Evolutionary conservation across 768 basidiomycete genomes (phyloP).

Genomic region (Russula sp.): DNA sequence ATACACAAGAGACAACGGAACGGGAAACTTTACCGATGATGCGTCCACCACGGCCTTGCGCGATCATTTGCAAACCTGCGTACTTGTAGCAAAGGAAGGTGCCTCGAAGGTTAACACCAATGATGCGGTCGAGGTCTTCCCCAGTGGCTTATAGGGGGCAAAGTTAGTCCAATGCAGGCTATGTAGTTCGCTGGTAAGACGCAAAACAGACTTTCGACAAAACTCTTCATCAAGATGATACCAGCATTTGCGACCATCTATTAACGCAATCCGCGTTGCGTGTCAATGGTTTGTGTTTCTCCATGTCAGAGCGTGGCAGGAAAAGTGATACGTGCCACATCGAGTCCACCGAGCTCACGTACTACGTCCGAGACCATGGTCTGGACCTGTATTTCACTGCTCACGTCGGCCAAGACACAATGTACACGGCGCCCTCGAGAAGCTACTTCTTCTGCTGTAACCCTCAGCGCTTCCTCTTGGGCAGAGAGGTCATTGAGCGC

Average conservation of each 20-base stretch:
- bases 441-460: conserved; percentile 27
- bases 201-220: conserved; percentile 29
- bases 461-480: conserved; percentile 35
- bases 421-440: conserved; percentile 30
- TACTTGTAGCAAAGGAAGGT: conserved; percentile 32
- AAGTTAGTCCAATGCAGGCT: not conserved
- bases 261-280: not conserved
- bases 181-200: not conserved
- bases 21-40: conserved; percentile 28
- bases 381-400: conserved; percentile 31
- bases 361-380: conserved; percentile 33
- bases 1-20: not conserved
- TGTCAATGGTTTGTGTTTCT: not conserved
- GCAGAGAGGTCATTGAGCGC: conserved; percentile 37
- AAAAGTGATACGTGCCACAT: conserved; percentile 34
- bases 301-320: not conserved
- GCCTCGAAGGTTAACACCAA: conserved; percentile 30
- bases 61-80: conserved; percentile 33
- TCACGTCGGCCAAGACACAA: conserved; percentile 27
- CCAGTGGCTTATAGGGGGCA: conserved; percentile 20
- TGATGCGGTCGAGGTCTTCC: conserved; percentile 30
- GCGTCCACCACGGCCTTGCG: conserved; percentile 32
- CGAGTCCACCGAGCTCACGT: conserved; percentile 33
- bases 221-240: conserved; percentile 19
- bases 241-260: conserved; percentile 35